Conservation (phyloP, 1,284 basidiomycete species). For the Ganoderma lucidum region DNA sequence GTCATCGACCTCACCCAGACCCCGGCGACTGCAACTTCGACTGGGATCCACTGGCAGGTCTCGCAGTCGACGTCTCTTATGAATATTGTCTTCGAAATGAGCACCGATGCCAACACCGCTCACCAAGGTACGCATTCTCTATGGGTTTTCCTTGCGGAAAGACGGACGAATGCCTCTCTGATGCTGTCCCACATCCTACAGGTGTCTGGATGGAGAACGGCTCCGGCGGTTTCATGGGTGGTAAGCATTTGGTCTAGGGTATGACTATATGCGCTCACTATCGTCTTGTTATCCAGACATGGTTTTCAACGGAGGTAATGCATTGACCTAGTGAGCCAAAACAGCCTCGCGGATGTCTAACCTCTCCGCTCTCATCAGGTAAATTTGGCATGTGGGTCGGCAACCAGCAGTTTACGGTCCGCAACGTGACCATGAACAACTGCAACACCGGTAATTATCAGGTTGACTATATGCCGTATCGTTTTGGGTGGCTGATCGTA, state of each 20-base stretch:
- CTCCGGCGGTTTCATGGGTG: constrained; percentile 76
- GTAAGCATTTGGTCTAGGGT: constrained; percentile 37
- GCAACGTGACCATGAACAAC: constrained; percentile 66
- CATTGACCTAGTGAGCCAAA: constrained; percentile 44
- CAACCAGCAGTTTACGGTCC: constrained; percentile 73
- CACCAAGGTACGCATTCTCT: constrained; percentile 51
- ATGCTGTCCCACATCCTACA: constrained; percentile 23
- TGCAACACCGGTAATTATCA: constrained; percentile 45
- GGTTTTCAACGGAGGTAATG: constrained; percentile 67
- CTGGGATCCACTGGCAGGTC: constrained; percentile 81
- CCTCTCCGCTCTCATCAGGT: constrained; percentile 26
- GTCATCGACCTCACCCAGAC: constrained; percentile 59
- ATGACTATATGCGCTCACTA: constrained; percentile 4
- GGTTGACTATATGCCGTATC: too few relatives aligned
- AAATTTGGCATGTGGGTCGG: constrained; percentile 54
- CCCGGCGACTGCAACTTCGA: constrained; percentile 57
- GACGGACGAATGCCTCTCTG: neutral
- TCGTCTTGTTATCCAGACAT: constrained; percentile 51
- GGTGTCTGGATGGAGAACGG: constrained; percentile 81
- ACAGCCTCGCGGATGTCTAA: neutral
- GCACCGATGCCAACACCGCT: constrained; percentile 58
- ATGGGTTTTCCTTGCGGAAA: neutral
- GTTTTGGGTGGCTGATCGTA: neutral
- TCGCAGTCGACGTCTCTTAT: constrained; percentile 80
- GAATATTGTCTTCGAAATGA: constrained; percentile 68